Conservation (phyloP, 768 basidiomycete genomes). For the Tylopilus plumbeoviolaceoides region DNA sequence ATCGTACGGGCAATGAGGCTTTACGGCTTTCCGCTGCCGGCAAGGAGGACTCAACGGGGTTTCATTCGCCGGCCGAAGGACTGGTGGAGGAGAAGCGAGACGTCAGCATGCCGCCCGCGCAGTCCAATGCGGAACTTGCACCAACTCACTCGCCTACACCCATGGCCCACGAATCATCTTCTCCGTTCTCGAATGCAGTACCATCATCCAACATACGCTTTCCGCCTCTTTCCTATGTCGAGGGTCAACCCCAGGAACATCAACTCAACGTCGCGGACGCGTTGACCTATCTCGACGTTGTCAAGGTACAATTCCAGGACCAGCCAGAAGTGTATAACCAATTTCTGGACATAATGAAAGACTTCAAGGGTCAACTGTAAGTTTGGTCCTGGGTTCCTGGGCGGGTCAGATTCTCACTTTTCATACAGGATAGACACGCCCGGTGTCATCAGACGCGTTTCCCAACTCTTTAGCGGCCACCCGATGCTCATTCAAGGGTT, state of each 20-base stretch:
- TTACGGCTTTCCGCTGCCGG: neutral
- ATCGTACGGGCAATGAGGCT: slow-evolving; percentile 2
- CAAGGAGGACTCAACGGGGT: slow-evolving; percentile 7
- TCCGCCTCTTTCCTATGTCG: slow-evolving; percentile 20
- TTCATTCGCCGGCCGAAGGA: slow-evolving; percentile 11
- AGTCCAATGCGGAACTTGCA: slow-evolving; percentile 8
- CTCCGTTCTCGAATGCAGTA: slow-evolving; percentile 1
- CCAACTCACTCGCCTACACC: slow-evolving; percentile 9
- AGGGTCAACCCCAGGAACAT: slow-evolving; percentile 33
- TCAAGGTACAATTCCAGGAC: slow-evolving; percentile 57
- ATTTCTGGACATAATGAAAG: slow-evolving; percentile 70
- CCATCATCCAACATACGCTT: slow-evolving; percentile 11
- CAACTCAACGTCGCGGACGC: slow-evolving; percentile 62
- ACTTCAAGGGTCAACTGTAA: slow-evolving; percentile 63
- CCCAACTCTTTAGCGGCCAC: slow-evolving; percentile 87
- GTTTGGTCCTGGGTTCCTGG: slow-evolving; percentile 16
- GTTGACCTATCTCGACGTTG: slow-evolving; percentile 58
- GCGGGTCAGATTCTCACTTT: neutral
- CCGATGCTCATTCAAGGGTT: slow-evolving; percentile 93
- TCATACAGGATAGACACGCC: slow-evolving; percentile 87
- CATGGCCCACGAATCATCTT: slow-evolving; percentile 11
- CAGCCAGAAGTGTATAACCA: slow-evolving; percentile 61
- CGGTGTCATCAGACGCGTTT: slow-evolving; percentile 94
- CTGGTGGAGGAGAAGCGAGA: slow-evolving; percentile 18
- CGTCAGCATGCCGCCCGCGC: slow-evolving; percentile 23